Evolutionary conservation across 164 flowering plant species (phyloP).

Genomic region (Macadamia integrifolia): DNA sequence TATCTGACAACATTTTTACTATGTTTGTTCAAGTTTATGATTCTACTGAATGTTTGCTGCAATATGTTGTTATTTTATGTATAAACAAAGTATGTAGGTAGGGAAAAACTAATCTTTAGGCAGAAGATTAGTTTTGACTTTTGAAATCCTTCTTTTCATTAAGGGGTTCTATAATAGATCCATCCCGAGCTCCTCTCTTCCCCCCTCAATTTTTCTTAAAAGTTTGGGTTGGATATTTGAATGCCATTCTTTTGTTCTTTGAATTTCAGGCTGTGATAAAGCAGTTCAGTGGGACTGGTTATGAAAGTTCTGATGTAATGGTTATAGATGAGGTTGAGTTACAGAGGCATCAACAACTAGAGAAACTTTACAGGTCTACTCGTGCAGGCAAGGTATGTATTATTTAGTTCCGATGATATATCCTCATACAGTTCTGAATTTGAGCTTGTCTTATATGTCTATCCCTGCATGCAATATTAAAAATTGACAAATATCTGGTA

Average conservation of each 20-base stretch:
- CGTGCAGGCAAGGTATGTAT: conserved; percentile 72
- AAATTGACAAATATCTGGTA: background rate
- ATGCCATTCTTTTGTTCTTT: background rate
- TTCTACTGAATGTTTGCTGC: too few species aligned
- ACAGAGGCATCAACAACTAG: conserved; percentile 90
- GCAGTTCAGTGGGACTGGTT: conserved; percentile 81
- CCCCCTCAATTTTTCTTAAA: too few species aligned
- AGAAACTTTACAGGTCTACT: conserved; percentile 82
- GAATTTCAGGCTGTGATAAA: conserved; percentile 79
- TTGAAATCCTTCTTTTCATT: too few species aligned
- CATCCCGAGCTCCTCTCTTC: too few species aligned
- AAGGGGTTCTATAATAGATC: too few species aligned
- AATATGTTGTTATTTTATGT: too few species aligned
- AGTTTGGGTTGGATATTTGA: too few species aligned
- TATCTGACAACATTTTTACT: too few species aligned
- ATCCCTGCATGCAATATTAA: background rate
- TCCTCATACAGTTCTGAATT: background rate
- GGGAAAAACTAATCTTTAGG: too few species aligned
- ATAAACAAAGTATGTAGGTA: too few species aligned
- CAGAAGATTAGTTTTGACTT: too few species aligned
- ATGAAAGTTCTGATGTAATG: conserved; percentile 79
- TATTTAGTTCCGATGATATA: background rate
- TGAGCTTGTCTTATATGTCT: background rate
- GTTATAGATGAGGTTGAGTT: conserved; percentile 89
- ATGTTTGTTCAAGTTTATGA: too few species aligned